A percentile compares a stretch with the other conserved stretches of the same genome.
Evolutionary conservation across 2,329 filamentous ascomycete species (phyloP).

Genomic region (Pseudogymnoascus sp.): DNA sequence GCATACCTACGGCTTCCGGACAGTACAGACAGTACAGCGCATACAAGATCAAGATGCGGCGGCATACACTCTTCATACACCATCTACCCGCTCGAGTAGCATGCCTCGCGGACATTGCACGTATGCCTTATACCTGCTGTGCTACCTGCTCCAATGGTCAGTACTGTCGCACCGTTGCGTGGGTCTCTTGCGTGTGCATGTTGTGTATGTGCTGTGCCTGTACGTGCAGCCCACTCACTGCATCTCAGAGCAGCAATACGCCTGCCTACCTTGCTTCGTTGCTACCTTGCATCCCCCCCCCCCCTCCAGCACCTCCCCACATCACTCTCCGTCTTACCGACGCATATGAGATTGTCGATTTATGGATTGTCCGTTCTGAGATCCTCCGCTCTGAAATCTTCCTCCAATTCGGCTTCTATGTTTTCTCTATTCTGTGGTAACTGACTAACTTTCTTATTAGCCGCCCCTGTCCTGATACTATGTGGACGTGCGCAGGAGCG

Average conservation of each 20-base stretch:
- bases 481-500: no score
- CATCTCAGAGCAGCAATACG: background rate
- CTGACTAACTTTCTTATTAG: background rate
- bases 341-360: background rate
- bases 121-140: background rate
- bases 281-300: background rate
- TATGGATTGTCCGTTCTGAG: background rate
- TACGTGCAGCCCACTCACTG: background rate
- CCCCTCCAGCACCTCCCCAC: no score
- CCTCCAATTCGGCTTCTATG: background rate
- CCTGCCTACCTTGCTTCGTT: background rate
- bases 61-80: background rate
- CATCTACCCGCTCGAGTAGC: background rate
- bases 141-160: background rate
- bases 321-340: background rate
- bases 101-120: background rate
- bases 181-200: constrained; percentile 2
- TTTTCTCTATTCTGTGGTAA: background rate
- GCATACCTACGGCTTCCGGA: background rate
- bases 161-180: background rate
- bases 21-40: background rate
- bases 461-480: background rate
- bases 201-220: background rate
- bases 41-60: background rate
- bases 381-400: background rate